Percentiles rank a stretch among this genome's conserved stretches.
Conservation (phyloP, 208 protist species). For the Naegleria lovaniensis region DNA sequence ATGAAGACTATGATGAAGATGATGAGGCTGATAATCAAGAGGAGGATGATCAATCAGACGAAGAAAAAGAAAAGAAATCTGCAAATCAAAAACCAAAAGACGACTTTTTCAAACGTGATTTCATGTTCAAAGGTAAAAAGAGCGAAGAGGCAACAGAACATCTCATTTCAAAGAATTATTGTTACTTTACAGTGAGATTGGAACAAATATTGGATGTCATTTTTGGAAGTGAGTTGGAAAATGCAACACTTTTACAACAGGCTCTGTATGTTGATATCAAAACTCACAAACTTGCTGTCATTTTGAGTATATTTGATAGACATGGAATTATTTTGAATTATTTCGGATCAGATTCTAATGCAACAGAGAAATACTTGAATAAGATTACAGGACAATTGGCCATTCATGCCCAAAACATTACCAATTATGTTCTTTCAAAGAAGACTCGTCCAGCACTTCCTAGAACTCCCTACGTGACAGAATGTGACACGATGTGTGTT, state of each 20-base stretch:
- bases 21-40: background rate
- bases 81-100: no score
- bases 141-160: no score
- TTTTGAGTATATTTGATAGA: background rate
- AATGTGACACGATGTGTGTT: no score
- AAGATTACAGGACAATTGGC: no score
- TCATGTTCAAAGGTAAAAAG: no score
- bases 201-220: background rate
- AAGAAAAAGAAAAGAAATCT: no score
- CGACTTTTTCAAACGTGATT: no score
- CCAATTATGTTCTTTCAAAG: no score
- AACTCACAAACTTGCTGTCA: background rate
- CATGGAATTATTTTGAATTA: background rate
- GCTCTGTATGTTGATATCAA: background rate
- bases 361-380: no score
- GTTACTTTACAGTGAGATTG: background rate
- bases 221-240: background rate
- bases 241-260: background rate
- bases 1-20: background rate
- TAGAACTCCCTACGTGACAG: background rate
- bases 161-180: background rate
- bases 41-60: background rate
- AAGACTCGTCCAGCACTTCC: background rate
- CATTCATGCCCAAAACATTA: no score
- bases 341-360: background rate